phyloP scores from a whole-genome alignment of 2,329 filamentous ascomycete species.

The Akanthomyces dipterigenus region DNA sequence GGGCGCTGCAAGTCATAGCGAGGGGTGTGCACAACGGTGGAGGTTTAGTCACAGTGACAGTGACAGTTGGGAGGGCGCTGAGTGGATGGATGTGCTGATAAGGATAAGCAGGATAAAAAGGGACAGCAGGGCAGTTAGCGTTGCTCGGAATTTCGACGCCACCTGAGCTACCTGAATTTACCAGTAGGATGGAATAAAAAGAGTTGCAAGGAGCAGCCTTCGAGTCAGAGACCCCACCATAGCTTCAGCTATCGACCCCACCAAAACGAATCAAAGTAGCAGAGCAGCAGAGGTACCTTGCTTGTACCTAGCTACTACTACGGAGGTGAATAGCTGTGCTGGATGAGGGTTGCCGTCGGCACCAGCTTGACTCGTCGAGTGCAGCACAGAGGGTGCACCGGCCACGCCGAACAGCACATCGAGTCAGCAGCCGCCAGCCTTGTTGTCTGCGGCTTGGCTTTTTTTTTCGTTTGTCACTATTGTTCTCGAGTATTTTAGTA shows the following conservation, averaged over 20 bases:
- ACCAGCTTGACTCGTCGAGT: conserved; percentile 6
- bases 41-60: background rate
- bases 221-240: conserved; percentile 11
- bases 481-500: too few relatives aligned
- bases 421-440: conserved; percentile 8
- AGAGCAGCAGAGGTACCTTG: background rate
- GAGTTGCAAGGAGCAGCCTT: background rate
- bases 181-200: background rate
- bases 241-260: conserved; percentile 10
- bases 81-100: conserved; percentile 1
- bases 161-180: background rate
- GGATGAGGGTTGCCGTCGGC: conserved; percentile 1
- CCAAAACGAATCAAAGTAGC: background rate
- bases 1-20: conserved; percentile 1
- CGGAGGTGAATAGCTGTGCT: background rate
- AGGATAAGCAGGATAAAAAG: background rate
- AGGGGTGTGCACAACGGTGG: background rate
- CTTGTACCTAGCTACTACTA: too few relatives aligned
- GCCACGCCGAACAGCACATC: conserved; percentile 4
- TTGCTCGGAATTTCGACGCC: background rate
- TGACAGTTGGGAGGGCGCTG: conserved; percentile 3
- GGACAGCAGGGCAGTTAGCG: background rate
- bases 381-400: background rate
- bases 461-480: background rate
- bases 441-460: background rate